Conservation (phyloP, 2,329 filamentous ascomycete species). For the Laburnicola sp. region DNA sequence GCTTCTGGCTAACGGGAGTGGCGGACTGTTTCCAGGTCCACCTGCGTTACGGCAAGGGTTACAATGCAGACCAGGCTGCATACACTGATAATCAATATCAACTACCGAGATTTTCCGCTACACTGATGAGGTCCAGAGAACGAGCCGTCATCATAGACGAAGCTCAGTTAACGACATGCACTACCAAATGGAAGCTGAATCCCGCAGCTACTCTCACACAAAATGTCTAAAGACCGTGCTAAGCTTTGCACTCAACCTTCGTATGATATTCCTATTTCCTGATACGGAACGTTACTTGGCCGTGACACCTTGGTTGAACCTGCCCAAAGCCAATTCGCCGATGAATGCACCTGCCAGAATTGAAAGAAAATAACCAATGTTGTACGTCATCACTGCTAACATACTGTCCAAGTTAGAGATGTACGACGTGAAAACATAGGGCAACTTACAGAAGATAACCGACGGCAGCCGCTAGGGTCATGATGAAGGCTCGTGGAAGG, state of each 20-base stretch:
- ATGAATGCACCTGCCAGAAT: slow-evolving; percentile 75
- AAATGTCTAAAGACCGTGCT: slow-evolving; percentile 12
- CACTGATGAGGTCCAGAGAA: neutral
- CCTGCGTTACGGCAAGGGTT: too few relatives aligned
- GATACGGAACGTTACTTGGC: slow-evolving; percentile 22
- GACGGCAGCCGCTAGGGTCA: slow-evolving; percentile 75
- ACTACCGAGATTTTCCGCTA: too few relatives aligned
- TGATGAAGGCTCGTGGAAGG: slow-evolving; percentile 69
- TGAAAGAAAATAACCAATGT: slow-evolving; percentile 79
- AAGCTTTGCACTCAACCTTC: slow-evolving; percentile 14
- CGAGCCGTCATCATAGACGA: neutral
- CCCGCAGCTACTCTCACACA: slow-evolving; percentile 21
- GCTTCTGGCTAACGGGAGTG: slow-evolving; percentile 26
- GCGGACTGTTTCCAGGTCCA: slow-evolving; percentile 13
- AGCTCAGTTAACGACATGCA: neutral
- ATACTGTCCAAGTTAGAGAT: slow-evolving; percentile 61
- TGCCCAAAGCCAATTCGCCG: slow-evolving; percentile 76
- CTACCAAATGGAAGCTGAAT: slow-evolving; percentile 11
- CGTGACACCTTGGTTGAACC: slow-evolving; percentile 56
- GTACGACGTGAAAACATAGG: neutral
- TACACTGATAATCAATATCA: neutral
- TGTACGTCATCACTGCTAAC: slow-evolving; percentile 87
- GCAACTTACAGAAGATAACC: slow-evolving; percentile 79
- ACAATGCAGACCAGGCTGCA: neutral
- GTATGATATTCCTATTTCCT: slow-evolving; percentile 1